A percentile compares a stretch with the other conserved stretches of the same genome.
These are phyloP conservation scores for Musa itinerans DNA, from an alignment of 176 grass and related monocot genomes.

Conservation along the genomic window DNA sequence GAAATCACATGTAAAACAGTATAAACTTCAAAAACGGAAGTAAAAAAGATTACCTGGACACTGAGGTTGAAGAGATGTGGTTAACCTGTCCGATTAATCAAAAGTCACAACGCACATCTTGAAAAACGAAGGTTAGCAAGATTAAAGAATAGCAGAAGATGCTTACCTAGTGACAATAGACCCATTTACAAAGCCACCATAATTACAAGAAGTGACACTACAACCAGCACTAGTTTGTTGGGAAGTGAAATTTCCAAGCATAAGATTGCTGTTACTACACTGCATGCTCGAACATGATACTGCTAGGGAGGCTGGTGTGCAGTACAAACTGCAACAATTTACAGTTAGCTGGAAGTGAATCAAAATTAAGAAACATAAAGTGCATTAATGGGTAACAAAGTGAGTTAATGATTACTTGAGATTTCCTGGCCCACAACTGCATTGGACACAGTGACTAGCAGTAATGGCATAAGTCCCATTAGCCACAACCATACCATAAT, in stretches of 20 bases:
- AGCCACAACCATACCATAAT: conserved; percentile 76
- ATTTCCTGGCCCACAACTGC: conserved; percentile 75
- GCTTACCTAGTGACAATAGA: conserved; percentile 64
- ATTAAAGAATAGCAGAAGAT: neutral
- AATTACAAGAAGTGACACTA: conserved; percentile 76
- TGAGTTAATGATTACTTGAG: conserved; percentile 47
- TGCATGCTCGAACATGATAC: conserved; percentile 83
- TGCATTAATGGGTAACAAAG: neutral
- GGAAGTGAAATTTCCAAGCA: conserved; percentile 63
- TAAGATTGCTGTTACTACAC: conserved; percentile 63
- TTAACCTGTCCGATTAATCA: conserved; percentile 32
- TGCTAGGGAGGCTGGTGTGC: conserved; percentile 55
- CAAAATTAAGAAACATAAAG: conserved; percentile 1
- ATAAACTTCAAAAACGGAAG: conserved; percentile 1
- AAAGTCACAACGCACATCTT: neutral
- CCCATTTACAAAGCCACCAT: conserved; percentile 81
- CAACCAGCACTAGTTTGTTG: conserved; percentile 57
- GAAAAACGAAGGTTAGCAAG: neutral
- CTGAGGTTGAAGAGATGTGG: conserved; percentile 45
- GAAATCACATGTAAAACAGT: neutral
- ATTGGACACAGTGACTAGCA: conserved; percentile 72
- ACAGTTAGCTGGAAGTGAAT: neutral
- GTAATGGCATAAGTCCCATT: conserved; percentile 78
- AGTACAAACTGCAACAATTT: conserved; percentile 59
- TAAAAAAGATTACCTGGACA: conserved; percentile 65